Evolutionary conservation across 1,139 yeast species (phyloP), one percentile per base, ranked within the genome.

Genomic region (Blastobotrys serpentis): DNA sequence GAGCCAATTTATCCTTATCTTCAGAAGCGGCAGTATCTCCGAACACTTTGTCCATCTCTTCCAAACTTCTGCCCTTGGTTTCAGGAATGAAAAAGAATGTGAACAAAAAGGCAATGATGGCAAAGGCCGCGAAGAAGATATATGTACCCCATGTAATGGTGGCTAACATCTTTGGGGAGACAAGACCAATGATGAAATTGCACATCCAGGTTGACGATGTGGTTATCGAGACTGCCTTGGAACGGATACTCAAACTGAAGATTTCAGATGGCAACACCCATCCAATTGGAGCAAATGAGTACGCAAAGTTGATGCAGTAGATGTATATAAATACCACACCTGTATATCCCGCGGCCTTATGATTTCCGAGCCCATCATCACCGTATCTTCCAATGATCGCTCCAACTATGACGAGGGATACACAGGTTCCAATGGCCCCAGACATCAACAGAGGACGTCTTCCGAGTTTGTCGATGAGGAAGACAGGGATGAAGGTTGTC

Each of bases 221-320:
- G 42, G 86, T 78, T 48, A 84, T 63, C n/a, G 89, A 81, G 54
- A 84, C 81, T 4, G 86, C 83, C 67, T 81, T 83, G 62, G 84
- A 86, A 68, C 92, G 76, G 49, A 82, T 78, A 52, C 82, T 74
- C 57, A 84, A 73, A 50, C 86, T 81, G 70, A 75, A 84, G 52
- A 82, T 73, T 66, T 84, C 94, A 47, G 86, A 83, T 52, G 82
- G 74, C 52, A 82, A 73, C 43, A 86, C 87, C 90, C 90, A 84
- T 23, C 87, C 74, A 40, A 86, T 71, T 16, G 89, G 89, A 64
- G 83, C 84, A 64, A 78, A 81, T 19, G 84, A 79, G 65, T 82
- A 82, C 19, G 40, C 40, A 36, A 36, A 36, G 40, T 36, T 36
- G n/a, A 36, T 18, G 25, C 40, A 36, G 62, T 81, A 84, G 42